Evolutionary conservation across 1,139 yeast species (phyloP), one percentile per base, ranked within the genome.

Genomic region (Protomyces pachydermus): DNA sequence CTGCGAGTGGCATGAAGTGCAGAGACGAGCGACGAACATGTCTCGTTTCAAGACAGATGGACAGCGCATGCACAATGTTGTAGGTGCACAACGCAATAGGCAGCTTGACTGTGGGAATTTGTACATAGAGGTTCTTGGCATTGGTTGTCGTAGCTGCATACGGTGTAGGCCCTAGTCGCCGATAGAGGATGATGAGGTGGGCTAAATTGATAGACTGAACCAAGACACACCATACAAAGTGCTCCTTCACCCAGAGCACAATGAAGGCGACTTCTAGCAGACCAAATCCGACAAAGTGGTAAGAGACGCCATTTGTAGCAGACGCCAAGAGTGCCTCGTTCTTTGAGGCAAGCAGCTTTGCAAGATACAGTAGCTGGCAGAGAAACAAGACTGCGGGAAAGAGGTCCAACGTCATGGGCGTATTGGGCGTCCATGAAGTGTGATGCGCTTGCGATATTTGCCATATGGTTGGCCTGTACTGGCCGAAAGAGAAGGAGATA

Each of bases 361-460:
- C 25, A n/a, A 58, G 48, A 28, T 58, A 58, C 14, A 25, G 39
- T 12, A 58, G 20, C 54, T 58, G 62, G 5, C 35, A n/a, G n/a
- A 52, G 10, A 20, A 51, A 58, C 52, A 58, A 39, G 20, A 52
- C 35, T n/a, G 56, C 62, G 23, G 54, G 52, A 28, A n/a, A 58
- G 35, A 58, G 42, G 16, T 58, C 62, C 20, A 58, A 42, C 35
- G 62, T 58, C 56, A 58, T 58, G 28, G 54, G 34, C 18, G 62
- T 37, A 18, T 58, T 58, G n/a, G 62, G 53, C 9, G 62, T 58
- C 16, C 42, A 52, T 12, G 25, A 20, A 8, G 51, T 58, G 32
- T n/a, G 37, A 35, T 58, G 56, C 23, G n/a, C 10, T 35, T 35
- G 42, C 28, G 62, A 58, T 34, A 58, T 56, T 23, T 58, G 56